Evolutionary conservation across 192 early-diverging fungal species (phyloP).

Genomic region (Backusella tarrabulga): DNA sequence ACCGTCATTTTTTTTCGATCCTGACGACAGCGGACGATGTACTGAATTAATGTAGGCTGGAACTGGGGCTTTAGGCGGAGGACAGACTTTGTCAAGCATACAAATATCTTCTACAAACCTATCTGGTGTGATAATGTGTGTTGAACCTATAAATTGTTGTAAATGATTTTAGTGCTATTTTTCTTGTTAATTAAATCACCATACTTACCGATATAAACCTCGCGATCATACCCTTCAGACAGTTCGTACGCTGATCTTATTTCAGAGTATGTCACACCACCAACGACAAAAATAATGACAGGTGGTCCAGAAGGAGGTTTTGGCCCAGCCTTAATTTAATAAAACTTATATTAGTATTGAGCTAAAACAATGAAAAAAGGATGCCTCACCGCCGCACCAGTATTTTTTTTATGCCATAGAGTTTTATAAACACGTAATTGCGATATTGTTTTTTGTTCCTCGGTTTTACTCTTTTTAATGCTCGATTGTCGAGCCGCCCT

Average conservation of each 20-base stretch:
- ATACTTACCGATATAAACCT: slow-evolving; percentile 67
- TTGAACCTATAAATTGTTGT: slow-evolving; percentile 56
- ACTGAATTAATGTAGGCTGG: slow-evolving; percentile 36
- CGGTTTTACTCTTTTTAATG: slow-evolving; percentile 22
- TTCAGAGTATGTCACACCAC: slow-evolving; percentile 80
- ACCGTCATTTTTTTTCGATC: background rate
- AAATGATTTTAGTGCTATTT: background rate
- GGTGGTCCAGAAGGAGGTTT: slow-evolving; percentile 35
- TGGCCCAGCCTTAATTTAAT: slow-evolving; percentile 20
- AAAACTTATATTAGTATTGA: slow-evolving; percentile 17
- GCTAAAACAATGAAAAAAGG: slow-evolving; percentile 31
- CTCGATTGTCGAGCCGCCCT: slow-evolving; percentile 50
- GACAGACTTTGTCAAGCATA: slow-evolving; percentile 48
- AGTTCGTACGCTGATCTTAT: slow-evolving; percentile 71
- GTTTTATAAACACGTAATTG: slow-evolving; percentile 36
- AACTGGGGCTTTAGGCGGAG: slow-evolving; percentile 33
- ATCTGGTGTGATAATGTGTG: slow-evolving; percentile 66
- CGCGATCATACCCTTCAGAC: slow-evolving; percentile 55
- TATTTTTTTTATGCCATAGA: slow-evolving; percentile 35
- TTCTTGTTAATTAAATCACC: background rate
- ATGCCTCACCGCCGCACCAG: slow-evolving; percentile 26
- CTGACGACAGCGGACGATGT: background rate
- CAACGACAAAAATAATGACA: slow-evolving; percentile 79
- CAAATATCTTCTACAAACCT: slow-evolving; percentile 67
- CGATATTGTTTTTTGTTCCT: slow-evolving; percentile 10